phyloP scores from a whole-genome alignment of 768 basidiomycete species.

The Tricholoma saponaceum region DNA sequence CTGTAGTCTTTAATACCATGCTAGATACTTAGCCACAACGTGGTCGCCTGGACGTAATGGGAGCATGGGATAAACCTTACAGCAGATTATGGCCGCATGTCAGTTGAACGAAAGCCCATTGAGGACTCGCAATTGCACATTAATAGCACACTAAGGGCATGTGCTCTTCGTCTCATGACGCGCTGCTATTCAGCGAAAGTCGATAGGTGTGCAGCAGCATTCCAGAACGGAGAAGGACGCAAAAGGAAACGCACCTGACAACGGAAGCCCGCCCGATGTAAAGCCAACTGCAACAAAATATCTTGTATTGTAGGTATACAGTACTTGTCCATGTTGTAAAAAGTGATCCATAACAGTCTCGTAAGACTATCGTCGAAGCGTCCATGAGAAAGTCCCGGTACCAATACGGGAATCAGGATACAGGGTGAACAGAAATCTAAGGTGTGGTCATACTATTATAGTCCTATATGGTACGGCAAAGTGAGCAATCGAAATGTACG shows the following conservation, averaged over 20 bases:
- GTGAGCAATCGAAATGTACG: constrained; percentile 57
- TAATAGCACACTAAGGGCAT: not conserved
- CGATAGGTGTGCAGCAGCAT: not conserved
- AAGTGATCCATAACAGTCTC: constrained; percentile 30
- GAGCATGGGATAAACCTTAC: not conserved
- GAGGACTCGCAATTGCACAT: no score
- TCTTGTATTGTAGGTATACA: constrained; percentile 42
- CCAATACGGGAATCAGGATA: constrained; percentile 25
- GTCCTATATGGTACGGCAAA: constrained; percentile 64
- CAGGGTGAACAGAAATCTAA: constrained; percentile 22
- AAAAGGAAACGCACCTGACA: not conserved
- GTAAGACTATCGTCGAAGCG: constrained; percentile 25
- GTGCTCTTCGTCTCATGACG: not conserved
- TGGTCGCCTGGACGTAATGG: not conserved
- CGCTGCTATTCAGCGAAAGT: no score
- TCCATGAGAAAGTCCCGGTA: constrained; percentile 34
- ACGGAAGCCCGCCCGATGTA: no score
- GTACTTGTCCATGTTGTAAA: constrained; percentile 38
- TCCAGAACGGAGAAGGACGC: not conserved
- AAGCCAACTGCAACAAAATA: constrained; percentile 21
- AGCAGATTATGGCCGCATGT: not conserved
- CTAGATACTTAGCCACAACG: not conserved
- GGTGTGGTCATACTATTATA: constrained; percentile 32
- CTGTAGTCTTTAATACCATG: not conserved
- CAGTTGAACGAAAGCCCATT: no score